Evolutionary conservation across 1,139 yeast species (phyloP), one percentile per base, ranked within the genome.

Genomic region (Pichia sp.): DNA sequence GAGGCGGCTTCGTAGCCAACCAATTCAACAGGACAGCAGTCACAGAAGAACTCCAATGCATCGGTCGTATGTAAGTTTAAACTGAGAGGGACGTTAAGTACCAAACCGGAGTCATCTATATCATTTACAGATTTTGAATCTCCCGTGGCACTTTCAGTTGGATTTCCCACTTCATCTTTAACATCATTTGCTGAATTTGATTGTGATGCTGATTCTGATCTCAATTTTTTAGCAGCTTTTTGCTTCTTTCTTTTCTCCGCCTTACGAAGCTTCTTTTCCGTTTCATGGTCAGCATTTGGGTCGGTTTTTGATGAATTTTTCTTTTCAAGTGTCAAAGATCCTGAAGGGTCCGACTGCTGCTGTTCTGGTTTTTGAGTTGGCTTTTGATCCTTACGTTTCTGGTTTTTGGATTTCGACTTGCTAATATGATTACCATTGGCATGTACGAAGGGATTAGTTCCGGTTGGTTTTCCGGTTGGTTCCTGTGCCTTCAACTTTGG

Each of bases 1-100:
- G 42, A n/a, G 16, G 56, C 58, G n/a, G 47, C 31, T 6, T 16
- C 19, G 30, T 34, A 50, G 15, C 45, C 41, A 10, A 26, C 46
- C 30, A 51, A 11, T 38, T 55, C 57, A 46, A 51, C 54, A 8
- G 57, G 57, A 44, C 59, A 57, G 23, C 46, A 46, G 41, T 50
- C 45, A 48, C 58, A 55, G 32, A 32, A 31, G 26, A 50, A 52
- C 29, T 55, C 57, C 5, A 55, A 26, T 8, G 31, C 38, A 34
- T 50, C 56, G 42, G 15, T 16, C 3, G 49, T 23, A 15, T 10
- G 26, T 13, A 52, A 30, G 11, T 47, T 38, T 10, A 56, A 36
- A 40, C 46, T 30, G 13, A 51, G 13, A 4, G 52, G 52, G 2
- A 19, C 2, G n/a, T 19, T 30, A 16, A 52, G 34, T 11, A 6